phyloP scores from a whole-genome alignment of 768 basidiomycete genomes.

The Kwoniella sp. region DNA sequence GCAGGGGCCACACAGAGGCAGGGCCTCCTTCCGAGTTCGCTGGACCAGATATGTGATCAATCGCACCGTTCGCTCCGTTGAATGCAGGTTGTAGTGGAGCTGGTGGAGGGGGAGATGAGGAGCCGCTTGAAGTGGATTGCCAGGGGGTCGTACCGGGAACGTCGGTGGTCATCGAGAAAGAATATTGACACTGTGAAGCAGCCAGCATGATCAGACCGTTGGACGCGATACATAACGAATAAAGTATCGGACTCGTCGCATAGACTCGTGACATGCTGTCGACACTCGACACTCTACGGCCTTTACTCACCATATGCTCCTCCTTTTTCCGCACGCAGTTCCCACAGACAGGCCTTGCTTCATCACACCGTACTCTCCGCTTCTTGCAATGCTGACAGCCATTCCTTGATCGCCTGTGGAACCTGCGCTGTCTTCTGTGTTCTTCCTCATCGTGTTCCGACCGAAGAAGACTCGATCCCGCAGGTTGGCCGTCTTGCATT shows the following conservation, averaged over 20 bases:
- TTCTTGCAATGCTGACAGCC: slow-evolving; percentile 19
- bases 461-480: background rate
- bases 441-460: background rate
- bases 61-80: too few relatives aligned
- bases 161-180: background rate
- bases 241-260: too few relatives aligned
- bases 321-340: slow-evolving; percentile 8
- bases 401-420: slow-evolving; percentile 12
- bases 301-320: slow-evolving; percentile 7
- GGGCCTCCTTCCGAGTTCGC: too few relatives aligned
- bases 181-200: background rate
- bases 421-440: background rate
- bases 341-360: slow-evolving; percentile 10
- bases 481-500: background rate
- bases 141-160: background rate
- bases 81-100: background rate
- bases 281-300: too few relatives aligned
- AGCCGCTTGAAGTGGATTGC: too few relatives aligned
- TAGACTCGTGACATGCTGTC: too few relatives aligned
- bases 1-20: too few relatives aligned
- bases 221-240: too few relatives aligned
- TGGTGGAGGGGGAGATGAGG: background rate
- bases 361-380: slow-evolving; percentile 17
- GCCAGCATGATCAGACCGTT: too few relatives aligned
- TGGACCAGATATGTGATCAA: too few relatives aligned